Conservation (phyloP, 2,329 filamentous ascomycete species). For the Cyclaneusma minus region DNA sequence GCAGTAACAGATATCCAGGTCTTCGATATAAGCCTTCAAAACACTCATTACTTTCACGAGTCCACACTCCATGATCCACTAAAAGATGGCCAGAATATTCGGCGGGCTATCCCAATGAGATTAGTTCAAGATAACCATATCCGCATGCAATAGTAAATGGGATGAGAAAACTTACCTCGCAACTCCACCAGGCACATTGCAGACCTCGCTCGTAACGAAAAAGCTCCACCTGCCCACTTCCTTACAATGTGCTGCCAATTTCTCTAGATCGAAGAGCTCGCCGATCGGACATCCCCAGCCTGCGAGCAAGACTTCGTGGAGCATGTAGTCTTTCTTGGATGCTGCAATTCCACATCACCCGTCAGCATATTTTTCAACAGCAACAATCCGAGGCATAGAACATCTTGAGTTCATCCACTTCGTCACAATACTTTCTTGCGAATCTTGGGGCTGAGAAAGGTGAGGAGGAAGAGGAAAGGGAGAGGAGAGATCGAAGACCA, state of each 20-base stretch:
- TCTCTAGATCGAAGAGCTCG: conserved; percentile 20
- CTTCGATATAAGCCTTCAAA: no score
- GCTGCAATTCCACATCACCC: conserved; percentile 1
- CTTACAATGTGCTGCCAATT: conserved; percentile 16
- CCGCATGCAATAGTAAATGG: no score
- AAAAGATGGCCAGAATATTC: no score
- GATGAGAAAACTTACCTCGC: not conserved
- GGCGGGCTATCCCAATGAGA: no score
- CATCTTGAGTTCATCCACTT: no score
- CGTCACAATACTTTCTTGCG: no score
- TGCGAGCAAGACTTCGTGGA: conserved; percentile 8
- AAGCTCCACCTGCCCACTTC: conserved; percentile 27
- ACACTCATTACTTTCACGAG: no score
- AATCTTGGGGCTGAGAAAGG: no score
- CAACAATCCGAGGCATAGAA: not conserved
- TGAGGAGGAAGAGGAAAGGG: no score
- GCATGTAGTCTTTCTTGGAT: conserved; percentile 3
- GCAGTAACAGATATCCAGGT: no score
- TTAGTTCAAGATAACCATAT: no score
- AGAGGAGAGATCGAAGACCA: not conserved
- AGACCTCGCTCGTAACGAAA: conserved; percentile 28
- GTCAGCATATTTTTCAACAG: not conserved
- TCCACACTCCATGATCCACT: no score
- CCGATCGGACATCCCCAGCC: conserved; percentile 24
- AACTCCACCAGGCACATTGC: conserved; percentile 20